A percentile compares a stretch with the other conserved stretches of the same genome.
Conservation (phyloP, 108 stramenopile species). For the Tribonema minus region DNA sequence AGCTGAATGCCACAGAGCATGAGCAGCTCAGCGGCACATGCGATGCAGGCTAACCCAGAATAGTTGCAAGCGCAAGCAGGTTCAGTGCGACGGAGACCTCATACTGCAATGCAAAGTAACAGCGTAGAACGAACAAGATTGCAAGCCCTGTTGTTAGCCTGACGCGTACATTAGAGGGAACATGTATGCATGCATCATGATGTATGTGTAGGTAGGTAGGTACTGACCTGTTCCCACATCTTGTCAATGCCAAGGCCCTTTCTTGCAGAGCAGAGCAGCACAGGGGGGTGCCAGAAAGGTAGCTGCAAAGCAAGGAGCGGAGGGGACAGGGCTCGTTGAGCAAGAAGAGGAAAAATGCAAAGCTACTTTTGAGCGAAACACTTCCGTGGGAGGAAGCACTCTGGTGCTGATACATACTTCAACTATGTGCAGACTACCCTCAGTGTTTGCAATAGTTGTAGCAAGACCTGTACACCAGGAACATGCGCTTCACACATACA, state of each 20-base stretch:
- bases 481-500: too few relatives aligned
- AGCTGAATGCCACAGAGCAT: too few relatives aligned
- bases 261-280: conserved; percentile 47
- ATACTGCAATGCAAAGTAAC: background rate
- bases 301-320: conserved; percentile 12
- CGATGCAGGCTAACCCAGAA: background rate
- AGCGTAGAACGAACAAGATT: background rate
- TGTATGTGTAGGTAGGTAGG: background rate
- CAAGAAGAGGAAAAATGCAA: conserved; percentile 11
- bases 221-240: conserved; percentile 43
- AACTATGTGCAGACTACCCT: too few relatives aligned
- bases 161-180: too few relatives aligned
- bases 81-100: background rate
- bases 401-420: background rate
- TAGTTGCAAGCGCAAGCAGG: background rate
- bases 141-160: background rate
- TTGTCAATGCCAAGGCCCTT: conserved; percentile 5
- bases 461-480: too few relatives aligned
- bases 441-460: too few relatives aligned
- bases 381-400: background rate
- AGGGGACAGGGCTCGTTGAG: conserved; percentile 7
- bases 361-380: background rate
- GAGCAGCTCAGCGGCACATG: too few relatives aligned
- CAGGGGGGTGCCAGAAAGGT: conserved; percentile 36
- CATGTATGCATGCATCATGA: background rate